These are phyloP conservation scores for Trichoderma reesei DNA, from an alignment of 495 filamentous ascomycete genomes.

Conservation along the genomic window DNA sequence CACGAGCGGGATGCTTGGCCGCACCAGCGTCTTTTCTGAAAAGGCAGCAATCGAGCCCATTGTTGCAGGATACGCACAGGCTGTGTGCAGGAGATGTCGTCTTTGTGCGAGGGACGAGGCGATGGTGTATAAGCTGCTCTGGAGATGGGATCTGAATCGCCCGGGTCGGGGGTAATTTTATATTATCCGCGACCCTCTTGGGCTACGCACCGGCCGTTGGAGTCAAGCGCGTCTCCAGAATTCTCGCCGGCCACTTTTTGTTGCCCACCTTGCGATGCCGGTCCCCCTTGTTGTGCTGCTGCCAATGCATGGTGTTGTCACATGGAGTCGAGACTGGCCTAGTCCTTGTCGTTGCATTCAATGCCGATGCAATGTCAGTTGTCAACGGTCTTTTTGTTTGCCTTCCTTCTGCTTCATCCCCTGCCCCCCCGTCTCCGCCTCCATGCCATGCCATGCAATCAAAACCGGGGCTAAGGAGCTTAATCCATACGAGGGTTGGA, in stretches of 20 bases:
- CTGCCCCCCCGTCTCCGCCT: not conserved
- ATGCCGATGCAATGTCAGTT: not conserved
- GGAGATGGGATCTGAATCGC: not conserved
- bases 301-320: not conserved
- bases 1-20: constrained; percentile 8
- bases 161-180: not conserved
- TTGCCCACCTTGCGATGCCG: not conserved
- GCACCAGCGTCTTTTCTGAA: constrained; percentile 3
- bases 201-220: not conserved
- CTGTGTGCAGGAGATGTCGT: not conserved
- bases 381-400: not conserved
- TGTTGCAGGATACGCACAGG: not conserved
- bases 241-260: not conserved
- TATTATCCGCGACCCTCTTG: not conserved
- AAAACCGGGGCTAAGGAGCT: not conserved
- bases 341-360: not conserved
- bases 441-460: not conserved
- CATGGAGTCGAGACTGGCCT: not conserved
- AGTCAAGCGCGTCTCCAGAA: constrained; percentile 2
- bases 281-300: not conserved
- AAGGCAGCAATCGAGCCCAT: not conserved
- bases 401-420: not conserved
- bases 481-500: not conserved
- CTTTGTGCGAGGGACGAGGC: too few species aligned
- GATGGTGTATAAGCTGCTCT: not conserved